Evolutionary conservation across 164 flowering plant genomes (phyloP).

Genomic region (Vitis amurensis): DNA sequence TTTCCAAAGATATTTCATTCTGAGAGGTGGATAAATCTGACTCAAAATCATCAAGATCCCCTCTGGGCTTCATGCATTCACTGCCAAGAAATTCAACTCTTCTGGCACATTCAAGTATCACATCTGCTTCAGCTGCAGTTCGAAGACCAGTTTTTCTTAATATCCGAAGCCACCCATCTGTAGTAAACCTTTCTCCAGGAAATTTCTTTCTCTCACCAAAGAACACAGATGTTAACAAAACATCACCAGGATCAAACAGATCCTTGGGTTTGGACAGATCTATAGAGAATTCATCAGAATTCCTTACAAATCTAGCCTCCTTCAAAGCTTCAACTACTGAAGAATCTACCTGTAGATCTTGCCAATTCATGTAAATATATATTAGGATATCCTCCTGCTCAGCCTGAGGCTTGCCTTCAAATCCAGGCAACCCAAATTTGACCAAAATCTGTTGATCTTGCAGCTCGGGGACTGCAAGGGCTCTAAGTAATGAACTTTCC

Average conservation of each 20-base stretch:
- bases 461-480: slow-evolving; percentile 81
- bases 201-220: slow-evolving; percentile 75
- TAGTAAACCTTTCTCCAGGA: slow-evolving; percentile 88
- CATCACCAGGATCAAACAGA: slow-evolving; percentile 83
- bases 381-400: slow-evolving; percentile 84
- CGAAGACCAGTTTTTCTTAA: slow-evolving; percentile 82
- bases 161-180: slow-evolving; percentile 87
- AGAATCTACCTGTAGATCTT: slow-evolving; percentile 71
- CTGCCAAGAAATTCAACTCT: slow-evolving; percentile 82
- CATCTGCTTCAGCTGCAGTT: slow-evolving; percentile 67
- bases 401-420: slow-evolving; percentile 59
- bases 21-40: slow-evolving; percentile 35
- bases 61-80: slow-evolving; percentile 46
- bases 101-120: slow-evolving; percentile 85
- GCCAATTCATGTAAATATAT: slow-evolving; percentile 82
- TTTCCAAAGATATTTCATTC: slow-evolving; percentile 65
- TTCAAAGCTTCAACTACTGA: slow-evolving; percentile 60
- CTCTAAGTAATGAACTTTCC: slow-evolving; percentile 53
- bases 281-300: slow-evolving; percentile 62
- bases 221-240: slow-evolving; percentile 70
- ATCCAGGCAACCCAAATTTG: slow-evolving; percentile 87
- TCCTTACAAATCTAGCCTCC: slow-evolving; percentile 79
- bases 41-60: slow-evolving; percentile 54
- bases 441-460: slow-evolving; percentile 77
- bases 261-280: slow-evolving; percentile 70